These are phyloP conservation scores for Nepenthes mirabilis DNA, from an alignment of 148 eudicot species.

Conservation along the genomic window DNA sequence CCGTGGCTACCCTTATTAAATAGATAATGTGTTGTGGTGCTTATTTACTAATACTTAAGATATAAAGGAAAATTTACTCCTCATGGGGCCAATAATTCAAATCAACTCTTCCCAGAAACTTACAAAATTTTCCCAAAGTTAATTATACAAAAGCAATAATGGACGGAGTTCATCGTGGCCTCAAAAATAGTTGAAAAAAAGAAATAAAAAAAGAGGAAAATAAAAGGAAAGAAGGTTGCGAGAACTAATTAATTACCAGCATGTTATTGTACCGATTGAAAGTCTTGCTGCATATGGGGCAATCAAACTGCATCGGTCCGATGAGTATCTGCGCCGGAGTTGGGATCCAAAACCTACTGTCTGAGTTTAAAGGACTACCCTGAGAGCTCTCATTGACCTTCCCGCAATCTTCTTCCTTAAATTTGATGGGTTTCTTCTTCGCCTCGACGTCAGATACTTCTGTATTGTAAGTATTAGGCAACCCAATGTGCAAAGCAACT, in stretches of 20 bases:
- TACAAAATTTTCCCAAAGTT: too few relatives aligned
- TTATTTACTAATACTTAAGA: too few relatives aligned
- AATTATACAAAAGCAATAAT: too few relatives aligned
- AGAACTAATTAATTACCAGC: constrained; percentile 23
- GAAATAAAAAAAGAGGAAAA: too few relatives aligned
- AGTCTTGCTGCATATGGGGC: constrained; percentile 56
- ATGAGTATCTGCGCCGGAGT: constrained; percentile 56
- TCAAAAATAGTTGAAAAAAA: too few relatives aligned
- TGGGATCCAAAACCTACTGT: constrained; percentile 64
- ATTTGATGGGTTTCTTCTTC: neutral
- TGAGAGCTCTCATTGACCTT: neutral
- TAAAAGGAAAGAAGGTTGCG: neutral
- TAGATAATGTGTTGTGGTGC: too few relatives aligned
- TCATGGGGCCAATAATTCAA: too few relatives aligned
- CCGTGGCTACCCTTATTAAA: too few relatives aligned
- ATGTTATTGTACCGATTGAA: constrained; percentile 61
- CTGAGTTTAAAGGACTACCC: constrained; percentile 12
- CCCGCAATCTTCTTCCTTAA: neutral
- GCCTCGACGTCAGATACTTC: neutral
- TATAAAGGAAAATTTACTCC: too few relatives aligned
- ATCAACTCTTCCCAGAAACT: too few relatives aligned
- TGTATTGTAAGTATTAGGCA: constrained; percentile 21
- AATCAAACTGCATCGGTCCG: constrained; percentile 74
- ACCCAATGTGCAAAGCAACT: constrained; percentile 44
- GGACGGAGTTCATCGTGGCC: too few relatives aligned